phyloP scores from a whole-genome alignment of 2,329 filamentous ascomycete species.

The Colletotrichum lindemuthianum region DNA sequence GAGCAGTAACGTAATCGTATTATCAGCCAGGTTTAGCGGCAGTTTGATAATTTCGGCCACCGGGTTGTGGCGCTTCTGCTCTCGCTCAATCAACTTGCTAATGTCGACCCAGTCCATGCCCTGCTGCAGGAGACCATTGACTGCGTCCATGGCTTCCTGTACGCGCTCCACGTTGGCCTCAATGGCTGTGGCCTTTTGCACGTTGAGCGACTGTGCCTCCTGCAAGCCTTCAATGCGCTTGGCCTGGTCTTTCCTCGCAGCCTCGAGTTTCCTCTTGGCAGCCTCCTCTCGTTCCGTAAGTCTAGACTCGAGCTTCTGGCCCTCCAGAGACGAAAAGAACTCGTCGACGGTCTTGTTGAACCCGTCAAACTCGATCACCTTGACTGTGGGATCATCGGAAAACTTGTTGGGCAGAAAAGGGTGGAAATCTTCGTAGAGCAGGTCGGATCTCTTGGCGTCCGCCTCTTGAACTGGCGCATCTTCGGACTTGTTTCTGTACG shows the following conservation, averaged over 20 bases:
- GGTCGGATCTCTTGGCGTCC: slow-evolving; percentile 52
- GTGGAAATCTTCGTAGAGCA: slow-evolving; percentile 95
- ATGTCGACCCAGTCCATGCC: slow-evolving; percentile 99
- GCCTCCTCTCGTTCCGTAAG: slow-evolving; percentile 83
- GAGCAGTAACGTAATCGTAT: slow-evolving; percentile 83
- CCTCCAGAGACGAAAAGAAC: slow-evolving; percentile 96
- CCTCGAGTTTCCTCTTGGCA: slow-evolving; percentile 85
- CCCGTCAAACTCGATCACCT: slow-evolving; percentile 79
- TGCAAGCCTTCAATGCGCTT: slow-evolving; percentile 87
- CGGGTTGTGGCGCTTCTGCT: slow-evolving; percentile 82
- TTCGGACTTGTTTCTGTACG: slow-evolving; percentile 52
- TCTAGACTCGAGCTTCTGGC: slow-evolving; percentile 87
- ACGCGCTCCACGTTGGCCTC: slow-evolving; percentile 91
- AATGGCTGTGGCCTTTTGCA: slow-evolving; percentile 89
- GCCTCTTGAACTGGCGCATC: slow-evolving; percentile 44
- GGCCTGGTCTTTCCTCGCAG: slow-evolving; percentile 84
- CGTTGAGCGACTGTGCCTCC: slow-evolving; percentile 81
- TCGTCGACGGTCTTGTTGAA: slow-evolving; percentile 96
- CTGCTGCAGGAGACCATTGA: slow-evolving; percentile 90
- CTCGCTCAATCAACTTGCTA: slow-evolving; percentile 85
- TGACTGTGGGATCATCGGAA: slow-evolving; percentile 70
- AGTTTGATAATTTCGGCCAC: slow-evolving; percentile 89
- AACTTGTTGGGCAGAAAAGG: slow-evolving; percentile 89
- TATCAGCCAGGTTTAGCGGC: slow-evolving; percentile 90
- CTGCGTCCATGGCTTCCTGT: slow-evolving; percentile 90